Evolutionary conservation across 2,329 filamentous ascomycete species (phyloP), one percentile per base, ranked within the genome.

Genomic region (Sporothrix phasma): DNA sequence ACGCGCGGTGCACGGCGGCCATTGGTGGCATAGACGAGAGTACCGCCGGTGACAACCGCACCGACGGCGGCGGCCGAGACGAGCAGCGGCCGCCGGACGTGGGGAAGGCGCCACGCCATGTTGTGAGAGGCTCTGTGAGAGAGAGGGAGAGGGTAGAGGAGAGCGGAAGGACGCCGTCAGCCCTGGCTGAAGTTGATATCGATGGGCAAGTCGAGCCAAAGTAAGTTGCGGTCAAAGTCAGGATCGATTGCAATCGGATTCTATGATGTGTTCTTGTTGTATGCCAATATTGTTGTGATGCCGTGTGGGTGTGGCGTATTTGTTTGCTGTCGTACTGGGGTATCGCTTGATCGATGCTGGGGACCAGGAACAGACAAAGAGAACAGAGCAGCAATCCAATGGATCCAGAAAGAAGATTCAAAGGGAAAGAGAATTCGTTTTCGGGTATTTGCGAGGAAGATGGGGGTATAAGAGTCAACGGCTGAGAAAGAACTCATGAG

Each of bases 61-160:
- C 58, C 62, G 17, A 60, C 51, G 4, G 64, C 64, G 17, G 64
- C 61, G 6, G 64, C 64, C 29, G 61, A 63, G 39, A 56, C 47
- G 45, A 65, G 26, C 45, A 63, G 19, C 26, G 64, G 64, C 29
- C 64, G 61, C 61, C 61, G 61, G 19, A 58, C 51, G 34, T 19
- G 58, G 10, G 61, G 19, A 37, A 59, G 43, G 45, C 61, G 61
- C 54, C 53, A 61, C 8, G 64, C 64, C 64, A 65, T 65, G 24
- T 8, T 49, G 43, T 46, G 49, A 19, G 29, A 39, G 29, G 3
- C 22, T 37, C 29, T 49, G n/a, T 53, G 26, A 17, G 51, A 22
- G 37, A 15, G 29, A 22, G 17, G 7, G 54, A 37, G 19, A 34
- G 26, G 10, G n/a, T 10, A 29, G 41, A 37, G 47, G 13, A 58